A percentile compares a stretch with the other conserved stretches of the same genome.
Conservation (phyloP, 192 early-diverging fungal genomes). For the Chytriomyces hyalinus region DNA sequence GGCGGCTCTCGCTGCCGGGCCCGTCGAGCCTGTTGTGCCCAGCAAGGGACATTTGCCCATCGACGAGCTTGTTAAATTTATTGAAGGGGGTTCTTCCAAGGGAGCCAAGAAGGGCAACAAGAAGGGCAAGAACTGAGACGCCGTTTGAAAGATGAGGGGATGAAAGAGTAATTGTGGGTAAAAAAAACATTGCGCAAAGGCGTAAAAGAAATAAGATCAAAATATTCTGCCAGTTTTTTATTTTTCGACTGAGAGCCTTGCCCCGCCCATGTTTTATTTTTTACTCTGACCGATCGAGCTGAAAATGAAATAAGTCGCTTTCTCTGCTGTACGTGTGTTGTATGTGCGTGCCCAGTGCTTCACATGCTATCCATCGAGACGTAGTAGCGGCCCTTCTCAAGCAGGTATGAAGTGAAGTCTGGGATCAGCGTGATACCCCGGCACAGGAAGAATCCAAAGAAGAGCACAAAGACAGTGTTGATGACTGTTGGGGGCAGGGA, state of each 20-base stretch:
- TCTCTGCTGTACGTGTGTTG: too few relatives aligned
- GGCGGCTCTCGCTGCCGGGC: constrained; percentile 41
- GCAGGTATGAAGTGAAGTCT: neutral
- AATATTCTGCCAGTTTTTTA: too few relatives aligned
- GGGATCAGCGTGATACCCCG: constrained; percentile 21
- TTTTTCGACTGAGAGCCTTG: too few relatives aligned
- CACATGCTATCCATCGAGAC: constrained; percentile 18
- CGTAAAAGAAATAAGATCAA: too few relatives aligned
- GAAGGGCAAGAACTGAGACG: neutral
- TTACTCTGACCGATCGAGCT: too few relatives aligned
- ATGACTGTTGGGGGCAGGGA: constrained; percentile 7
- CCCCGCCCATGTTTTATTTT: too few relatives aligned
- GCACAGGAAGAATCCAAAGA: constrained; percentile 29
- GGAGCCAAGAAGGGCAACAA: constrained; percentile 26
- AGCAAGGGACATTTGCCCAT: constrained; percentile 75
- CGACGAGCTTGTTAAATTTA: constrained; percentile 76
- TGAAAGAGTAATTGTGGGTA: too few relatives aligned
- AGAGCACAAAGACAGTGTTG: constrained; percentile 25
- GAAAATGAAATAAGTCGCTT: too few relatives aligned
- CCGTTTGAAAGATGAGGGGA: too few relatives aligned
- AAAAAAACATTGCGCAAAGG: too few relatives aligned
- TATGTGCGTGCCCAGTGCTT: neutral
- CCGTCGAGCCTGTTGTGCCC: constrained; percentile 22
- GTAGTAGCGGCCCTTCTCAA: constrained; percentile 27
- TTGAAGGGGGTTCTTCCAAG: constrained; percentile 32